These are phyloP conservation scores for Saccharomycopsis sp. DNA, from an alignment of 805 yeast species.

Conservation along the genomic window DNA sequence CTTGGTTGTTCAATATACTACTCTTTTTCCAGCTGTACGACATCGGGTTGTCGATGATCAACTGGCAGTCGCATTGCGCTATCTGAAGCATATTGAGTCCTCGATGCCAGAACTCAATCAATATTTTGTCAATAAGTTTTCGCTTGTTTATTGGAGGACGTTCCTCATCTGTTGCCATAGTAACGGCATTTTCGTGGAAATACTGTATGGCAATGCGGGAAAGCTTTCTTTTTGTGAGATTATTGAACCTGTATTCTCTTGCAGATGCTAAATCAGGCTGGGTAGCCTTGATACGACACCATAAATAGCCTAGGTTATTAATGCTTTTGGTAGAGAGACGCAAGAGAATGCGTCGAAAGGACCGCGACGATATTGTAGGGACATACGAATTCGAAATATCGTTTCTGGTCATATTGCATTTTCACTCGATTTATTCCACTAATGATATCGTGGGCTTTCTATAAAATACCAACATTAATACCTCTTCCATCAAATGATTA, in stretches of 20 bases:
- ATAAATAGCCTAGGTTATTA: conserved; percentile 14
- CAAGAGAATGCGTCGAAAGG: conserved; percentile 9
- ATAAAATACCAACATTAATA: too few relatives aligned
- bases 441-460: too few relatives aligned
- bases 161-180: neutral
- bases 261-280: conserved; percentile 12
- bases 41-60: conserved; percentile 52
- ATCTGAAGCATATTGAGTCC: conserved; percentile 61
- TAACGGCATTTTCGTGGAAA: conserved; percentile 1
- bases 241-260: conserved; percentile 8
- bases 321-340: conserved; percentile 8
- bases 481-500: too few relatives aligned
- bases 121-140: conserved; percentile 38
- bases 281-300: conserved; percentile 15
- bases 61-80: conserved; percentile 65
- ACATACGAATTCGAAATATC: conserved; percentile 4
- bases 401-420: neutral
- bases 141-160: conserved; percentile 22
- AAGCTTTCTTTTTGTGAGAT: conserved; percentile 5
- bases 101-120: conserved; percentile 44
- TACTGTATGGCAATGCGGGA: conserved; percentile 2
- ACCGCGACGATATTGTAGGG: conserved; percentile 3
- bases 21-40: conserved; percentile 33
- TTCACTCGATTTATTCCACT: too few relatives aligned
- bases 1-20: conserved; percentile 26